Evolutionary conservation across 371 early-diverging fungal genomes (phyloP).

Genomic region (Synchytrium microbalum): DNA sequence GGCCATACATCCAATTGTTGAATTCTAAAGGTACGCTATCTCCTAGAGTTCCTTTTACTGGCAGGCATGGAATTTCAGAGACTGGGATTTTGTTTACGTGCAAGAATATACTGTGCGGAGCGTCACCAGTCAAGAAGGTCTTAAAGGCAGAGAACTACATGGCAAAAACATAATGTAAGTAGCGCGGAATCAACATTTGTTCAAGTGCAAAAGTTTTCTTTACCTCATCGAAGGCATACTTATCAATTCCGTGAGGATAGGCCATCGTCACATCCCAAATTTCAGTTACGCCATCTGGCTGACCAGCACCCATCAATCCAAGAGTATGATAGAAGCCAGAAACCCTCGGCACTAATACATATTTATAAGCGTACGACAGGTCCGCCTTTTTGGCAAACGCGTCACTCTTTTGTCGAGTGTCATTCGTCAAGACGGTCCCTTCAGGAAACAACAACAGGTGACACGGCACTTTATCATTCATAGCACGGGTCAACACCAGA

Average conservation of each 20-base stretch:
- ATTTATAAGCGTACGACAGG: conserved; percentile 7
- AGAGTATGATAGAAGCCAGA: conserved; percentile 61
- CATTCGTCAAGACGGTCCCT: neutral
- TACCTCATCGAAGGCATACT: neutral
- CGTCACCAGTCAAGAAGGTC: conserved; percentile 57
- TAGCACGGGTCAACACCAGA: conserved; percentile 14
- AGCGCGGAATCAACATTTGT: no score
- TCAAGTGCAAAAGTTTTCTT: no score
- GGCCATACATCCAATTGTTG: neutral
- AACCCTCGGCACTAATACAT: conserved; percentile 12
- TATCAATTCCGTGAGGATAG: conserved; percentile 18
- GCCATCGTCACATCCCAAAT: conserved; percentile 62
- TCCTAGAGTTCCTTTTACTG: no score
- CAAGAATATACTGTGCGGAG: conserved; percentile 64
- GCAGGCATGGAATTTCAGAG: conserved; percentile 10
- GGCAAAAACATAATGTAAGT: no score
- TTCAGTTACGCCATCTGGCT: conserved; percentile 78
- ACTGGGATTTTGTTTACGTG: conserved; percentile 55
- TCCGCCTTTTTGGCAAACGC: conserved; percentile 24
- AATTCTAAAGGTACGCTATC: neutral
- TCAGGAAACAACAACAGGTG: conserved; percentile 91
- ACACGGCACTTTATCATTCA: conserved; percentile 40
- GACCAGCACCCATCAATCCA: conserved; percentile 37
- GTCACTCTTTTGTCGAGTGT: conserved; percentile 17
- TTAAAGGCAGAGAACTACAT: conserved; percentile 47